Conservation (phyloP, 495 filamentous ascomycete genomes). For the Aspergillus nanangensis region DNA sequence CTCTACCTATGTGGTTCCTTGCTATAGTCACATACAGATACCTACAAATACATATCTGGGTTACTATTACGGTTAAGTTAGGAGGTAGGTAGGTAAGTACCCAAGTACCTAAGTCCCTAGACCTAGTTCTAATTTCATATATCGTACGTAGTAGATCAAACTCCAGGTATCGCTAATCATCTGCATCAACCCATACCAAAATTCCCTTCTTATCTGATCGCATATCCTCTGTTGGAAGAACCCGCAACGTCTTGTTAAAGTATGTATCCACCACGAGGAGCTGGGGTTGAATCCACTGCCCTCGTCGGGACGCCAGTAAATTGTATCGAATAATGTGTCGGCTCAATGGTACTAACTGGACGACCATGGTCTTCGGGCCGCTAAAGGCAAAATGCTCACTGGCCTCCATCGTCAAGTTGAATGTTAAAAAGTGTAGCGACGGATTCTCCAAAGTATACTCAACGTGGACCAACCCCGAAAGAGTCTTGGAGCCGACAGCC, state of each 20-base stretch:
- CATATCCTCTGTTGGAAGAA: constrained; percentile 70
- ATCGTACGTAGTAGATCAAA: too few species aligned
- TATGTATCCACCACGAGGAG: constrained; percentile 80
- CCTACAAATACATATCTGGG: too few species aligned
- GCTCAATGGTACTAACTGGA: constrained; percentile 77
- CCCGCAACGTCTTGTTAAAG: constrained; percentile 79
- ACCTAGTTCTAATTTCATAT: too few species aligned
- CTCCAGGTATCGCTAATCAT: constrained; percentile 38
- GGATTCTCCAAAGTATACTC: constrained; percentile 87
- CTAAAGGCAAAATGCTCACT: constrained; percentile 91
- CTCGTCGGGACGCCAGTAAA: constrained; percentile 53
- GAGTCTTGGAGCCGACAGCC: constrained; percentile 39
- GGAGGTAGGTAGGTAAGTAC: too few species aligned
- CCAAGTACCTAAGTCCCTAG: too few species aligned
- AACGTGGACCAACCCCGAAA: constrained; percentile 45
- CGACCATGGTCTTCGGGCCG: constrained; percentile 70
- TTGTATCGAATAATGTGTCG: constrained; percentile 65
- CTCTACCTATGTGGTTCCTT: neutral
- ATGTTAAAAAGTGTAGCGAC: constrained; percentile 88
- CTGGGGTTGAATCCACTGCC: constrained; percentile 67
- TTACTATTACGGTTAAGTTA: too few species aligned
- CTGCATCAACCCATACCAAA: constrained; percentile 59
- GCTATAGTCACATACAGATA: too few species aligned
- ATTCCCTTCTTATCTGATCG: constrained; percentile 69
- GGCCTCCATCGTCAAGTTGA: constrained; percentile 86